These are phyloP conservation scores for Psilocybe cubensis DNA, from an alignment of 768 basidiomycete species.

Conservation along the genomic window DNA sequence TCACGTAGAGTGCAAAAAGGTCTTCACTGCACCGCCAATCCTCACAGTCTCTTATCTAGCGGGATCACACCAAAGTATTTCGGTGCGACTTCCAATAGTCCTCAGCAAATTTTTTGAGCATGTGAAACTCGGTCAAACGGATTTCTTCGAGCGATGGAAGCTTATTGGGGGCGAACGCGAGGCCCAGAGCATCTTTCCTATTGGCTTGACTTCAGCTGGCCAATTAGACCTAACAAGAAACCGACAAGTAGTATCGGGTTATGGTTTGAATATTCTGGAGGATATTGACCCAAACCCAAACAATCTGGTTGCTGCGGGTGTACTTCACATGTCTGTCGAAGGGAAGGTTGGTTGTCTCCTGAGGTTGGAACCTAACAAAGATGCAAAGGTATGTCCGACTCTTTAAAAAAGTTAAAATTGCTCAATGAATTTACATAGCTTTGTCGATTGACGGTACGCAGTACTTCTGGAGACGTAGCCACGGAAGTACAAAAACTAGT, in stretches of 20 bases:
- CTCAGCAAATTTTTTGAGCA: slow-evolving; percentile 94
- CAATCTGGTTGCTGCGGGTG: slow-evolving; percentile 95
- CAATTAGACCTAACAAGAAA: slow-evolving; percentile 78
- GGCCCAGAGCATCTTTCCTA: slow-evolving; percentile 85
- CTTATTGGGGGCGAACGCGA: slow-evolving; percentile 97
- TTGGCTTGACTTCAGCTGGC: slow-evolving; percentile 65
- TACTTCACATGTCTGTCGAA: slow-evolving; percentile 86
- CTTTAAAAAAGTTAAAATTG: neutral
- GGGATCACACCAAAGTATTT: slow-evolving; percentile 87
- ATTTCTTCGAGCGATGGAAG: slow-evolving; percentile 99
- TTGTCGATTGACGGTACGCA: slow-evolving; percentile 91
- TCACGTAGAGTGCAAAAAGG: slow-evolving; percentile 93
- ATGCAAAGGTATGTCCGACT: slow-evolving; percentile 76
- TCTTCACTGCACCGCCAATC: slow-evolving; percentile 77
- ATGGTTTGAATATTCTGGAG: slow-evolving; percentile 74
- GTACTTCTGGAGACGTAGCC: slow-evolving; percentile 92
- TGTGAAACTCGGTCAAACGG: slow-evolving; percentile 77
- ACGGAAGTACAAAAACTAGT: slow-evolving; percentile 64
- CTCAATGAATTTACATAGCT: slow-evolving; percentile 49
- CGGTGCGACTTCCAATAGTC: slow-evolving; percentile 83
- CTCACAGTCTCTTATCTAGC: slow-evolving; percentile 90
- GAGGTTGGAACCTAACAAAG: slow-evolving; percentile 91
- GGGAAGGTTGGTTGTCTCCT: slow-evolving; percentile 97
- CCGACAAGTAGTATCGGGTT: slow-evolving; percentile 76
- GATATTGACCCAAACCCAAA: slow-evolving; percentile 93